Percentiles rank a stretch among this genome's conserved stretches.
phyloP scores from a whole-genome alignment of 2,329 filamentous ascomycete genomes.

The Paradendryphiella salina region DNA sequence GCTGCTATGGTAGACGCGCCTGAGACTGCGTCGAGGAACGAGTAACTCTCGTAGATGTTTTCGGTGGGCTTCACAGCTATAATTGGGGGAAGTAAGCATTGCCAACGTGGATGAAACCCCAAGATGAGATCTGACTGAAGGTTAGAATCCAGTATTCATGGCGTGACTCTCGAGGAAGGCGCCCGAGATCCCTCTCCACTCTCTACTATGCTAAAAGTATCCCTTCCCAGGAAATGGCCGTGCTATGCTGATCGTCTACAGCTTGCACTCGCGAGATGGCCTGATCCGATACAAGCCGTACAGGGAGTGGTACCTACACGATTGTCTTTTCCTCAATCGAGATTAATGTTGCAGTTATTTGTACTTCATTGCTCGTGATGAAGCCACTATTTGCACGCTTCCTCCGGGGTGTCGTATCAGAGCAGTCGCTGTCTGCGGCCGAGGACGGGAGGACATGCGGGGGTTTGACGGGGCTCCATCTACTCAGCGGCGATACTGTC shows the following conservation, averaged over 20 bases:
- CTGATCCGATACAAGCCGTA: neutral
- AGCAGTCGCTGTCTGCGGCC: slow-evolving; percentile 20
- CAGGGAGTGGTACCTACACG: slow-evolving; percentile 46
- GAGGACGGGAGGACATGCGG: slow-evolving; percentile 19
- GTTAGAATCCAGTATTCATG: slow-evolving; percentile 17
- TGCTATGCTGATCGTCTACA: slow-evolving; percentile 11
- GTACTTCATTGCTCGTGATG: slow-evolving; percentile 50
- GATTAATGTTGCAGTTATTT: slow-evolving; percentile 51
- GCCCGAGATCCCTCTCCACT: slow-evolving; percentile 2
- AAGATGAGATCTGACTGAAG: neutral
- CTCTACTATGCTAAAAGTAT: slow-evolving; percentile 15
- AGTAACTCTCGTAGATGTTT: slow-evolving; percentile 24
- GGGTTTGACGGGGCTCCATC: slow-evolving; percentile 18
- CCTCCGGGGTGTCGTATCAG: slow-evolving; percentile 39
- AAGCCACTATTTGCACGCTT: slow-evolving; percentile 47
- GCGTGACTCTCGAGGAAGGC: neutral
- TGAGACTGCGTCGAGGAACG: too few relatives aligned
- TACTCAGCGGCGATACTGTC: slow-evolving; percentile 5
- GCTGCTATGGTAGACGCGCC: slow-evolving; percentile 28
- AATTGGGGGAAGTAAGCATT: slow-evolving; percentile 27
- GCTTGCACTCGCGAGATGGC: slow-evolving; percentile 32
- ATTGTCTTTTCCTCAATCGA: slow-evolving; percentile 50
- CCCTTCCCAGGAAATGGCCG: neutral
- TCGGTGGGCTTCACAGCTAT: slow-evolving; percentile 36
- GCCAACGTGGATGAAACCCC: neutral